Evolutionary conservation across 805 yeast genomes (phyloP).

Genomic region (Cyberlindnera nakhonratchasimensis): DNA sequence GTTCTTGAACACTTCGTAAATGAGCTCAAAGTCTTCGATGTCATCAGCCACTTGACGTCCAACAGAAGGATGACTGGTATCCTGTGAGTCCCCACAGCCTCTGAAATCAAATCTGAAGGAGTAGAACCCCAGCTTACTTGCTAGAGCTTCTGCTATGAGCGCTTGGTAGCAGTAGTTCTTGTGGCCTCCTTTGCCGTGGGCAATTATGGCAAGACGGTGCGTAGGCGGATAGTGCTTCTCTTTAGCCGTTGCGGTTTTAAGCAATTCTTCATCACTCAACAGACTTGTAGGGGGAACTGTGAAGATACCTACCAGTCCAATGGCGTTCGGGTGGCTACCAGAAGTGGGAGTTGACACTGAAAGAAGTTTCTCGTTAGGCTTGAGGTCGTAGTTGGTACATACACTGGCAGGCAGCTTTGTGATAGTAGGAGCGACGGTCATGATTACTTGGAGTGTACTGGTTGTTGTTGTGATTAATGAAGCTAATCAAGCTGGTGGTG

Average conservation of each 20-base stretch:
- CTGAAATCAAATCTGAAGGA: constrained; percentile 81
- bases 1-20: constrained; percentile 30
- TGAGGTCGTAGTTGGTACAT: constrained; percentile 24
- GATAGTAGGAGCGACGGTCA: constrained; percentile 9
- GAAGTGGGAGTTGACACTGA: constrained; percentile 25
- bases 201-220: constrained; percentile 52
- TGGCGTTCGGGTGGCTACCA: constrained; percentile 20
- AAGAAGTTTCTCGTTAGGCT: constrained; percentile 26
- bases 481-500: too few relatives aligned
- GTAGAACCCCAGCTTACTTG: constrained; percentile 55
- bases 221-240: constrained; percentile 34
- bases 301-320: constrained; percentile 36
- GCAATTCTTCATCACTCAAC: constrained; percentile 20
- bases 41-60: constrained; percentile 68
- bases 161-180: constrained; percentile 74
- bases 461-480: background rate
- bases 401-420: constrained; percentile 16
- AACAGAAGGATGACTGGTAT: constrained; percentile 19
- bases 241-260: constrained; percentile 6
- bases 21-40: constrained; percentile 58
- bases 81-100: constrained; percentile 77
- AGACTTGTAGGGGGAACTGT: constrained; percentile 32
- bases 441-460: background rate
- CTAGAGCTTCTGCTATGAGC: constrained; percentile 54
- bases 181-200: constrained; percentile 89